phyloP scores from a whole-genome alignment of 768 basidiomycete genomes.

The Rhizopogon vinicolor region DNA sequence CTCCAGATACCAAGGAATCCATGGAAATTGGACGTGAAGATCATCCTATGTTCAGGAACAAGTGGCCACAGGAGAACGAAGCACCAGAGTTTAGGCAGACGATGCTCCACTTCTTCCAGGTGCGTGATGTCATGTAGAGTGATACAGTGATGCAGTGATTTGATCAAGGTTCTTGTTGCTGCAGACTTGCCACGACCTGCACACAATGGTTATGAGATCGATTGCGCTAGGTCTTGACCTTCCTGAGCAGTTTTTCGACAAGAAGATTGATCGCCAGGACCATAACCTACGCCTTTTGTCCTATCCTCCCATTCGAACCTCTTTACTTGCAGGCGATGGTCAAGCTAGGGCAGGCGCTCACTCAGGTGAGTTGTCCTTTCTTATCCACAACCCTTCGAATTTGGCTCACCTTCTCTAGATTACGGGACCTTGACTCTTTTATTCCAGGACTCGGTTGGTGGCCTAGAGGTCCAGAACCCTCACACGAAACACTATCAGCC shows the following conservation, averaged over 20 bases:
- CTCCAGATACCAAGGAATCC: constrained; percentile 79
- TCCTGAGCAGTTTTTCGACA: constrained; percentile 70
- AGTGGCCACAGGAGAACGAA: constrained; percentile 66
- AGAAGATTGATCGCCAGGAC: constrained; percentile 67
- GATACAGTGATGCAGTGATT: neutral
- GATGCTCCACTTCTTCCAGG: constrained; percentile 76
- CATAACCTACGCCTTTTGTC: constrained; percentile 80
- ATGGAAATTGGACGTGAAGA: constrained; percentile 91
- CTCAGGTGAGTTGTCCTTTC: constrained; percentile 41
- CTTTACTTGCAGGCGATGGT: constrained; percentile 53
- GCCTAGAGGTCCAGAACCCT: constrained; percentile 78
- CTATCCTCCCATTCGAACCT: constrained; percentile 71
- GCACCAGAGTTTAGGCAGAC: constrained; percentile 65
- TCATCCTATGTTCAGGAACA: constrained; percentile 73
- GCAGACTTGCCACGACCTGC: constrained; percentile 72
- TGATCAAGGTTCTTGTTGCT: constrained; percentile 9
- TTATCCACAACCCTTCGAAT: neutral
- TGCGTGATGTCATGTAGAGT: constrained; percentile 16
- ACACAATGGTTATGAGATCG: constrained; percentile 76
- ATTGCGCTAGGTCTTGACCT: constrained; percentile 78
- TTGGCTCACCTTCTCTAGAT: constrained; percentile 34
- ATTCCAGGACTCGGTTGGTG: constrained; percentile 82
- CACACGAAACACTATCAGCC: constrained; percentile 68
- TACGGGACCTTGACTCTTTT: constrained; percentile 80
- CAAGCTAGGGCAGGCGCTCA: constrained; percentile 83